Evolutionary conservation across 371 early-diverging fungal species (phyloP), one percentile per base, ranked within the genome.

Genomic region (Capillidium heterosporum): DNA sequence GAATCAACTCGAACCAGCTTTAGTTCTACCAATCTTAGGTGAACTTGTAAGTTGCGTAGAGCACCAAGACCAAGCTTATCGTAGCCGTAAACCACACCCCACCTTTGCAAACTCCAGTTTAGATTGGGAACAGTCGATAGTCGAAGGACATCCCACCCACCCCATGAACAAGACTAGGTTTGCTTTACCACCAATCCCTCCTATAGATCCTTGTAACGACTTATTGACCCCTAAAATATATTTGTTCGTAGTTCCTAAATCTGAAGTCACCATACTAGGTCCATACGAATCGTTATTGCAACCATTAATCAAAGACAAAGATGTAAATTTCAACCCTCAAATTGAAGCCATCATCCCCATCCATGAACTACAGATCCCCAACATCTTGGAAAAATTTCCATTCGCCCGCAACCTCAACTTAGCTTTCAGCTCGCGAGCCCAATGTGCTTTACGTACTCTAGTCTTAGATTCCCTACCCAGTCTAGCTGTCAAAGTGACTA

Each of bases 121-220:
- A 1, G 74, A 76, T 47, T 85, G 85, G 85, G 85, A 85, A 59
- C 81, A 81, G 60, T 66, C 72, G 39, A 71, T 85, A 21, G 63
- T 82, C 15, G 85, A 85, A 60, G 85, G 85, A 11, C 84, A 85
- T 57, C 78, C 81, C 17, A 81, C 82, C 0, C 85, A 85, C 60
- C 85, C 85, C 10, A 81, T 83, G 82, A 76, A 81, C 62, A 81
- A 78, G 62, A 69, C 82, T 32, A 69, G 83, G 23, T 72, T 71
- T 32, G 72, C 80, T 15, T 65, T 74, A 40, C 71, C 75, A 11
- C 83, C 82, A 4, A 72, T 79, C 59, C 61, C 62, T 10, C 69
- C 72, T 1, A 60, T 81, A 24, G 47, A 56, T 15, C 70, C 72
- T 8, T 71, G 64, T 11, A 67, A 75, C 1, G 69, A 81, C 59